phyloP scores from a whole-genome alignment of 2,329 filamentous ascomycete species.

The Penicillium griseofulvum region DNA sequence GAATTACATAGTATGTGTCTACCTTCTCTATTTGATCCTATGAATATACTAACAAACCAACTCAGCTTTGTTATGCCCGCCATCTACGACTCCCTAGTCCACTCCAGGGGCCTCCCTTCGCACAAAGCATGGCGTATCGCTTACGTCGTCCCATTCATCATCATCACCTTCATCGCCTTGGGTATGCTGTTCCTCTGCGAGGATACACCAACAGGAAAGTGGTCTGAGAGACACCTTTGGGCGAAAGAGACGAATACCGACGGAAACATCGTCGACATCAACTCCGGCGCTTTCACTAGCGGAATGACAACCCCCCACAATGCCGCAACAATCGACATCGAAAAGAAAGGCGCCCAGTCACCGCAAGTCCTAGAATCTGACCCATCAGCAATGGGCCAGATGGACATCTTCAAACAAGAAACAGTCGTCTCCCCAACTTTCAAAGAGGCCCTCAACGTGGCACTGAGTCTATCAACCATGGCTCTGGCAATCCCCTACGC shows the following conservation, averaged over 20 bases:
- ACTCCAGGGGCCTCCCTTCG: slow-evolving; percentile 56
- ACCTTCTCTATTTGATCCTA: neutral
- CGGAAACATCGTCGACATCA: slow-evolving; percentile 33
- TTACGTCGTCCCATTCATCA: slow-evolving; percentile 78
- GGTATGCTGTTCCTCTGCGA: slow-evolving; percentile 70
- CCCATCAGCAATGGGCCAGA: slow-evolving; percentile 46
- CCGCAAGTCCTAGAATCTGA: slow-evolving; percentile 32
- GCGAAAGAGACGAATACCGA: slow-evolving; percentile 44
- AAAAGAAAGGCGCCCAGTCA: slow-evolving; percentile 33
- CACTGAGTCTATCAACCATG: slow-evolving; percentile 60
- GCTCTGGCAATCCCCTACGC: slow-evolving; percentile 56
- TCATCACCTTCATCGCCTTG: slow-evolving; percentile 66
- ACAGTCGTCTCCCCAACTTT: slow-evolving; percentile 61
- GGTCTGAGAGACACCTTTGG: slow-evolving; percentile 67
- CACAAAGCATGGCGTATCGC: slow-evolving; percentile 79
- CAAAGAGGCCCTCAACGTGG: slow-evolving; percentile 59
- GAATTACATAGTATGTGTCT: slow-evolving; percentile 67
- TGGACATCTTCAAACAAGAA: slow-evolving; percentile 57
- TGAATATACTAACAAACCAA: neutral
- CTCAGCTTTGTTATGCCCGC: slow-evolving; percentile 79
- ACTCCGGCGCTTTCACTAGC: slow-evolving; percentile 22
- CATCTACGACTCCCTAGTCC: slow-evolving; percentile 73
- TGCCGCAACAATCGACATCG: slow-evolving; percentile 23
- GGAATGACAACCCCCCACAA: slow-evolving; percentile 24
- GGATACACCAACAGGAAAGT: slow-evolving; percentile 79